phyloP scores from a whole-genome alignment of 495 filamentous ascomycete genomes.

The Daldinia caldariorum region DNA sequence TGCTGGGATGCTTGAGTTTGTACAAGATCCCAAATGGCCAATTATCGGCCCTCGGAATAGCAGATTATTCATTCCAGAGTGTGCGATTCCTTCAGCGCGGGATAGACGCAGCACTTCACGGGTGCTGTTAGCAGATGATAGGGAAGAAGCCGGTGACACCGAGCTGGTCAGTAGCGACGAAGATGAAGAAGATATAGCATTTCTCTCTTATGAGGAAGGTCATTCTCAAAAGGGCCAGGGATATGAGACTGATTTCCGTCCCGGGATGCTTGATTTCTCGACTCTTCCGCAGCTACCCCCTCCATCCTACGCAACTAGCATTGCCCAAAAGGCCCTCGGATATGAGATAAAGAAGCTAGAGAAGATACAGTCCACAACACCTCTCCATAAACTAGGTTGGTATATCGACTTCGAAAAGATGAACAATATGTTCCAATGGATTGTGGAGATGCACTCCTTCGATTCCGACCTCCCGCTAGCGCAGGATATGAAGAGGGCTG shows the following conservation, averaged over 20 bases:
- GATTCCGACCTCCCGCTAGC: conserved; percentile 74
- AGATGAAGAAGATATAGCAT: conserved; percentile 61
- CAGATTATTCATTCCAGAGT: conserved; percentile 37
- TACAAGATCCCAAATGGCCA: conserved; percentile 31
- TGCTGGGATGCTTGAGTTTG: conserved; percentile 3
- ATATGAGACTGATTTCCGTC: conserved; percentile 69
- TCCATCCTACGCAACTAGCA: conserved; percentile 74
- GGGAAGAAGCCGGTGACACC: conserved; percentile 46
- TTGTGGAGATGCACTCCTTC: conserved; percentile 90
- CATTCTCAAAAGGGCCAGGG: conserved; percentile 11
- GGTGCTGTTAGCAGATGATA: conserved; percentile 15
- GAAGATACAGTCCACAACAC: conserved; percentile 68
- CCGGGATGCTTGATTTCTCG: conserved; percentile 67
- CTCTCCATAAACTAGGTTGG: conserved; percentile 82
- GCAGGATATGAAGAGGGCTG: conserved; percentile 72
- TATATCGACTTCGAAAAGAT: conserved; percentile 70
- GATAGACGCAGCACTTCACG: neutral
- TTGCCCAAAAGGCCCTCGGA: conserved; percentile 70
- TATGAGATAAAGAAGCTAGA: conserved; percentile 69
- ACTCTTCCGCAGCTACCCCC: conserved; percentile 65
- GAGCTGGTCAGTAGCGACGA: conserved; percentile 59
- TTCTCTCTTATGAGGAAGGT: conserved; percentile 54
- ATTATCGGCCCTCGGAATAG: neutral
- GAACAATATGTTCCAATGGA: conserved; percentile 88
- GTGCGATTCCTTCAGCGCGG: conserved; percentile 31